These are phyloP conservation scores for Epichloe sibirici DNA, from an alignment of 2,329 filamentous ascomycete species.

Conservation along the genomic window DNA sequence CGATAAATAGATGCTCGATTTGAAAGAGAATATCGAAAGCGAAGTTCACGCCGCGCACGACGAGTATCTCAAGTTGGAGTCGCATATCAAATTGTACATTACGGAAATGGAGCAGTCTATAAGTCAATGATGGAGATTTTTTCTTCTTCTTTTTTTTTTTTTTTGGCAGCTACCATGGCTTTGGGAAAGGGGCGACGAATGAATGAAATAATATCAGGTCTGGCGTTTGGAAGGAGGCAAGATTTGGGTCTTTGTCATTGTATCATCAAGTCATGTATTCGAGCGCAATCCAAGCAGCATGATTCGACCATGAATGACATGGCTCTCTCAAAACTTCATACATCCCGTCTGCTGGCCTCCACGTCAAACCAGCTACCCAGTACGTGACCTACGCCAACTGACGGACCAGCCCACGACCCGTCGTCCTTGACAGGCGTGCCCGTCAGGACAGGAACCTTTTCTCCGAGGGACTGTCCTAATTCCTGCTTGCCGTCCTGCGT, in stretches of 20 bases:
- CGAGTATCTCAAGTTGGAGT: slow-evolving; percentile 95
- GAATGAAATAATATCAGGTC: slow-evolving; percentile 24
- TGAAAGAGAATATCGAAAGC: slow-evolving; percentile 94
- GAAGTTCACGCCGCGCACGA: slow-evolving; percentile 85
- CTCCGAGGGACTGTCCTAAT: slow-evolving; percentile 30
- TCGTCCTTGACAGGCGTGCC: slow-evolving; percentile 40
- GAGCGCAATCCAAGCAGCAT: neutral
- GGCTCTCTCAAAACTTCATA: neutral
- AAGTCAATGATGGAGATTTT: slow-evolving; percentile 5
- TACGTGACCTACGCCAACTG: slow-evolving; percentile 43
- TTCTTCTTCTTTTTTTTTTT: no score
- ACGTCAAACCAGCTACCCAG: slow-evolving; percentile 51
- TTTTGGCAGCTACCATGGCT: no score
- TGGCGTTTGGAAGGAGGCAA: slow-evolving; percentile 22
- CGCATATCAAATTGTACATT: slow-evolving; percentile 94
- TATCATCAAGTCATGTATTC: neutral
- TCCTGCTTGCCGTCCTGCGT: slow-evolving; percentile 14
- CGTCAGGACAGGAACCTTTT: slow-evolving; percentile 50
- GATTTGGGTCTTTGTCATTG: neutral
- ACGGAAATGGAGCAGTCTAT: slow-evolving; percentile 96
- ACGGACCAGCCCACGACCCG: slow-evolving; percentile 44
- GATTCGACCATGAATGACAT: no score
- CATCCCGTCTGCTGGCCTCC: neutral
- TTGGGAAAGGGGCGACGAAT: slow-evolving; percentile 5
- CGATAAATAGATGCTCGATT: slow-evolving; percentile 75